Percentiles rank a stretch among this genome's conserved stretches.
These are phyloP conservation scores for Berberis thunbergii DNA, from an alignment of 164 flowering plant species.

Conservation along the genomic window DNA sequence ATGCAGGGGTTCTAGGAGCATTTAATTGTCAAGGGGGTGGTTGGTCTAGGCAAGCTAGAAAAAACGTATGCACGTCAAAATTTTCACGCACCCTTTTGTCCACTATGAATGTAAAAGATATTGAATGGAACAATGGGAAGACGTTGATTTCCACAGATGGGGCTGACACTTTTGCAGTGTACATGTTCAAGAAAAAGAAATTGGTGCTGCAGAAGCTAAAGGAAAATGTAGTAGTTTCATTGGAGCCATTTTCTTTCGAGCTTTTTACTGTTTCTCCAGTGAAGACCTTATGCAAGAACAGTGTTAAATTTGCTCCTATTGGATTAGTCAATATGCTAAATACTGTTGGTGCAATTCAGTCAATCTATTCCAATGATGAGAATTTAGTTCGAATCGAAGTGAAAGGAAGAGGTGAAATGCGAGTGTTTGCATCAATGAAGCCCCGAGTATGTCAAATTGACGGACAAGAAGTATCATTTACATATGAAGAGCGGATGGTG, in stretches of 20 bases:
- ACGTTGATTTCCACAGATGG: constrained; percentile 30
- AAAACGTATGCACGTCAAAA: constrained; percentile 40
- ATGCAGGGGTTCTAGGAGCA: constrained; percentile 28
- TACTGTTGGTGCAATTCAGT: constrained; percentile 52
- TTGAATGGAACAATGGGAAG: constrained; percentile 52
- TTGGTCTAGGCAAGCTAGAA: constrained; percentile 43
- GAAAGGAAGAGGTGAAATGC: constrained; percentile 58
- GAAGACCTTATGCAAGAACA: constrained; percentile 8
- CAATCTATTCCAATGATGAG: constrained; percentile 16
- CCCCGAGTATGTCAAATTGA: constrained; percentile 36
- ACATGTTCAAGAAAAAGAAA: constrained; percentile 31
- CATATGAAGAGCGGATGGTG: background rate
- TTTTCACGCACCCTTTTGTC: constrained; percentile 35
- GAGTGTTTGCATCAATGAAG: constrained; percentile 37
- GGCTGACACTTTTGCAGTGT: constrained; percentile 37
- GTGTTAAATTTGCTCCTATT: constrained; percentile 53
- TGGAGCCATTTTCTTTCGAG: constrained; percentile 57
- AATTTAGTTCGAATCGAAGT: constrained; percentile 34
- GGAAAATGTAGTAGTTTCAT: constrained; percentile 25
- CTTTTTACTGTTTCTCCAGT: constrained; percentile 59
- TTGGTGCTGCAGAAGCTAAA: constrained; percentile 29
- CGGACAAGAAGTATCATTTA: constrained; percentile 24
- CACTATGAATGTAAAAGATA: constrained; percentile 25
- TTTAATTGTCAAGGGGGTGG: constrained; percentile 63
- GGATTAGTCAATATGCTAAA: constrained; percentile 75